Percentiles rank a stretch among this genome's conserved stretches.
phyloP scores from a whole-genome alignment of 2,329 filamentous ascomycete species.

The Talaromyces sp. region DNA sequence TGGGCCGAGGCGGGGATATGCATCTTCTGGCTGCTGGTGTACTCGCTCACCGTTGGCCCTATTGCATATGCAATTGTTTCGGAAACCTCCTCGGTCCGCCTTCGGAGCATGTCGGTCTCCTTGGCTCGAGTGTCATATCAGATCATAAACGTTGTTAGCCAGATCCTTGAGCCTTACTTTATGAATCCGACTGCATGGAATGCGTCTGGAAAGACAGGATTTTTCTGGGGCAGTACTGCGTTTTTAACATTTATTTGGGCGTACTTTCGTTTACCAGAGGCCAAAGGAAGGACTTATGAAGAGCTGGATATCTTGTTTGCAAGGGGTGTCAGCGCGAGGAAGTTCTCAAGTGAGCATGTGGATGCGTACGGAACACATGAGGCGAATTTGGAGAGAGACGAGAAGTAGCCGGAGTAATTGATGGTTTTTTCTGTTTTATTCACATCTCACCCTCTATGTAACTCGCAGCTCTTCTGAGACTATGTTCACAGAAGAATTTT shows the following conservation, averaged over 20 bases:
- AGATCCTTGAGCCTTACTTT: constrained; percentile 35
- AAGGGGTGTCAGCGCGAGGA: constrained; percentile 63
- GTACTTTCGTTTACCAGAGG: constrained; percentile 18
- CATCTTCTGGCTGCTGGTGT: constrained; percentile 35
- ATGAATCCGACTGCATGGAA: constrained; percentile 28
- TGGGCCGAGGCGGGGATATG: constrained; percentile 33
- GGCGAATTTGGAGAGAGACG: neutral
- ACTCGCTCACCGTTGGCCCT: constrained; percentile 35
- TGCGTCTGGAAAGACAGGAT: constrained; percentile 23
- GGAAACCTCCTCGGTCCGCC: constrained; percentile 39
- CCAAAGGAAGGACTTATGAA: constrained; percentile 31
- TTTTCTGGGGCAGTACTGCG: constrained; percentile 20
- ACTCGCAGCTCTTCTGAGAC: neutral
- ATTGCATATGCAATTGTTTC: constrained; percentile 43
- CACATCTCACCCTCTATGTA: neutral
- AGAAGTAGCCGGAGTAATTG: neutral
- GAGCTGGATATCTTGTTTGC: constrained; percentile 49
- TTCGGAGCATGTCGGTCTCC: constrained; percentile 42
- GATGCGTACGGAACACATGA: constrained; percentile 47
- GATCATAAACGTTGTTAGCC: constrained; percentile 35
- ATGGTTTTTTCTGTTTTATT: neutral
- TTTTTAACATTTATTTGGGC: constrained; percentile 9
- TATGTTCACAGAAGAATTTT: neutral
- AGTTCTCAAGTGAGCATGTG: constrained; percentile 57
- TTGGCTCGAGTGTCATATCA: constrained; percentile 36